These are phyloP conservation scores for Pseudonitzschia pungens DNA, from an alignment of 108 stramenopile genomes.

Conservation along the genomic window DNA sequence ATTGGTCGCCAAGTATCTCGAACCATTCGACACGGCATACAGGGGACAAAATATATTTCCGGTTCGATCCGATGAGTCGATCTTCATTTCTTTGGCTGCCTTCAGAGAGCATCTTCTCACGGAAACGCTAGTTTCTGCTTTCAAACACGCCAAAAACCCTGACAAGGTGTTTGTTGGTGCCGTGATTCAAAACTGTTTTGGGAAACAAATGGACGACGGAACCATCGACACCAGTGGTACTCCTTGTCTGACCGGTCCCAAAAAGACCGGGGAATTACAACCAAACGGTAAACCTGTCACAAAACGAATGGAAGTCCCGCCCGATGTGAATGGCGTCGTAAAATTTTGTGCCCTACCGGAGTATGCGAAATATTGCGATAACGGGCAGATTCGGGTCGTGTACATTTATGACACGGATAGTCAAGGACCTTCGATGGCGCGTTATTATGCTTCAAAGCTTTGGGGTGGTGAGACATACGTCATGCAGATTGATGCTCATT, in stretches of 20 bases:
- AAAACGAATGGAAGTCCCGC: slow-evolving; percentile 59
- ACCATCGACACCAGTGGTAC: slow-evolving; percentile 13
- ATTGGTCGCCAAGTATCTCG: slow-evolving; percentile 42
- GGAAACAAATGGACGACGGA: slow-evolving; percentile 20
- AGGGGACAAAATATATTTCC: slow-evolving; percentile 57
- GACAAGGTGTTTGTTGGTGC: slow-evolving; percentile 84
- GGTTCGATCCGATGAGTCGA: slow-evolving; percentile 63
- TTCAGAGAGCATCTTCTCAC: slow-evolving; percentile 88
- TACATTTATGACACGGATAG: slow-evolving; percentile 88
- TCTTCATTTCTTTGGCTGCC: slow-evolving; percentile 86
- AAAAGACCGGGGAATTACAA: slow-evolving; percentile 67
- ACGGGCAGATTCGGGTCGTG: slow-evolving; percentile 76
- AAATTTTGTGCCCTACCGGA: slow-evolving; percentile 62
- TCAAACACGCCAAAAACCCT: slow-evolving; percentile 72
- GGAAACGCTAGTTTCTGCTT: slow-evolving; percentile 79
- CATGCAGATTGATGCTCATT: slow-evolving; percentile 89
- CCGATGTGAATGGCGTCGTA: slow-evolving; percentile 77
- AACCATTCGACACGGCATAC: slow-evolving; percentile 56
- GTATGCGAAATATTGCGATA: slow-evolving; percentile 57
- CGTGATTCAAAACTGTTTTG: slow-evolving; percentile 93
- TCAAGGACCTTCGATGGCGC: slow-evolving; percentile 88
- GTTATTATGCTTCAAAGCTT: slow-evolving; percentile 89
- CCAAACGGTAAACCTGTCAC: slow-evolving; percentile 43
- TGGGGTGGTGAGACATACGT: slow-evolving; percentile 92
- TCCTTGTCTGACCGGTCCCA: slow-evolving; percentile 72